Base-by-base conservation (phyloP, 306 rosid genomes). In the Dalbergia oliveri region DNA sequence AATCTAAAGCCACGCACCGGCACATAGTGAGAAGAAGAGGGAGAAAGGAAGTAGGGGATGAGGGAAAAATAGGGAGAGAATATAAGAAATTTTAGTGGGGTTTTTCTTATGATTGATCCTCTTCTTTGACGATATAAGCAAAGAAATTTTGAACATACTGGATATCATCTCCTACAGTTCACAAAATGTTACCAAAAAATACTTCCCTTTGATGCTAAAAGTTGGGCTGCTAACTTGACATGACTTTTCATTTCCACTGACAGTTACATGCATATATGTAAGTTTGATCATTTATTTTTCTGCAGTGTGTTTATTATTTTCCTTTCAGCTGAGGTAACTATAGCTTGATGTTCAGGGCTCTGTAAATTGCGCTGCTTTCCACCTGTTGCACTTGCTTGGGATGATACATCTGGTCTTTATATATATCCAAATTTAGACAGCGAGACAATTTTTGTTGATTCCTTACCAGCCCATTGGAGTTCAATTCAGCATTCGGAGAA, bases 311-410 rank as follows among this genome's bases (percentile, higher is more conserved):
- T 72, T 73, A 45, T 63, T 76, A 57, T 56, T 77, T 69, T 31
- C 47, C 54, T 41, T 49, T 83, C 56, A 72, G 34, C 62, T 73
- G 43, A 73, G 74, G 69, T 83, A 60, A 62, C 76, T 71, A 83
- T 73, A 79, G 80, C 78, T 69, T 61, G 57, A 33, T 83, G 66
- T 87, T 76, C 84, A 96, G 99, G 89, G 88, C 93, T 96, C 49
- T 96, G 99, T 79, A 90, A 92, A 85, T 84, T 93, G 82, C 97
- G 98, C 23, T 96, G 99, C 88, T 96, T 96, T 78, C 99, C 99
- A 34, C 98, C 99, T 76, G 89, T 90, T 72, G 99, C 97, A 57
- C 88, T 96, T 44, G 98, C 93, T 72, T 96, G 98, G 98, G 99
- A 96, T 87, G 89, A 87, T n/a, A 88, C 81, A 74, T 86, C 97